phyloP scores from a whole-genome alignment of 805 yeast genomes.

The Kregervanrija fluxuum region DNA sequence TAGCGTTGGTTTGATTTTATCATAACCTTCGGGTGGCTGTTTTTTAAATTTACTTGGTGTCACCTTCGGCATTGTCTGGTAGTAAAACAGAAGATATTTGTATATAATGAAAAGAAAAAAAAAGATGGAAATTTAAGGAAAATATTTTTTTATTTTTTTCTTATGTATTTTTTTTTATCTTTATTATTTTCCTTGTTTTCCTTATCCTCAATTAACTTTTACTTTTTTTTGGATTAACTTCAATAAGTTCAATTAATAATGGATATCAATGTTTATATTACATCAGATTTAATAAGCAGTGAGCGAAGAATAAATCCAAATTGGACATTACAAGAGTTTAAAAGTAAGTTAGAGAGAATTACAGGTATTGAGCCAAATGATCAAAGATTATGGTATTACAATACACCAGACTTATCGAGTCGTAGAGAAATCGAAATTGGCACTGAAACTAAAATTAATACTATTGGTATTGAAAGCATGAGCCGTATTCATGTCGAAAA shows the following conservation, averaged over 20 bases:
- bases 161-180: neutral
- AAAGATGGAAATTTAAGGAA: neutral
- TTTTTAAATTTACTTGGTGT: conserved; percentile 25
- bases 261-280: too few species aligned
- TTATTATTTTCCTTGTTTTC: neutral
- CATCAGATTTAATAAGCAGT: neutral
- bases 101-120: neutral
- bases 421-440: too few species aligned
- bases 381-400: conserved; percentile 46
- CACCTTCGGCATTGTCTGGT: conserved; percentile 7
- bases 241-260: too few species aligned
- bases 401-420: conserved; percentile 10
- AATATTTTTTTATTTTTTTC: neutral
- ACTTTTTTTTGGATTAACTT: too few species aligned
- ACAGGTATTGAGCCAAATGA: conserved; percentile 64
- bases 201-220: neutral
- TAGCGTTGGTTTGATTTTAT: conserved; percentile 59
- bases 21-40: conserved; percentile 69
- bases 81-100: neutral
- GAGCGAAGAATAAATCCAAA: conserved; percentile 57
- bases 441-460: neutral
- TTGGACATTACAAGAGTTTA: conserved; percentile 52
- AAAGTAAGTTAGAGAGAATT: conserved; percentile 51
- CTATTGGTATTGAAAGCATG: conserved; percentile 18
- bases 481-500: conserved; percentile 50